Base-by-base conservation (phyloP, 73 alveolate genomes). In the Strombidium stylifer region DNA sequence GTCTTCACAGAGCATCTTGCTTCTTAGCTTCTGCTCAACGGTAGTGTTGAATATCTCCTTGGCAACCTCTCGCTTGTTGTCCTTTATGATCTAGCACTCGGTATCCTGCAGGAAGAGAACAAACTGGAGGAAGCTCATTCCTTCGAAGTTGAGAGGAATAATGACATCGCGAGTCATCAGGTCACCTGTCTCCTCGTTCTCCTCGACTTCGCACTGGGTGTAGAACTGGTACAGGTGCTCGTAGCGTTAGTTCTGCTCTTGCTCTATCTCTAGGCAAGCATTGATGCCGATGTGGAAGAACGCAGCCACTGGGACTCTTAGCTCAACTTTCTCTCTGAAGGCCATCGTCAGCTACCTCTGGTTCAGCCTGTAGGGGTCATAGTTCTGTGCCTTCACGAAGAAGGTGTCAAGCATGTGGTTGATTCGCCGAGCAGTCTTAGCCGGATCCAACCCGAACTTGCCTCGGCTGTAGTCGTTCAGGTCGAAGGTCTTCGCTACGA, bases 251-350 rank as follows among this genome's bases (percentile, higher is more conserved):
- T 51, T 67, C 46, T 48, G 35, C n/a, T 67, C 50, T 20, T 67
- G 48, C 16, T 67, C 69, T 12, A 32, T 26, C 24, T 67, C 81
- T 16, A 67, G 48, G 27, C 32, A 30, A n/a, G 81, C 42, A 34
- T 67, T 67, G 25, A 67, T n/a, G 3, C 81, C 81, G 0, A 67
- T 67, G 26, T 69, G 58, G 54, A 69, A 30, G 31, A 14, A 69
- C 0, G 72, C 67, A 16, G 72, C 31, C 35, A 53, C 65, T 14
- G 82, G 82, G 27, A 69, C 11, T 15, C 32, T 27, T 40, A 69
- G 53, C 1, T 69, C 82, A 18, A 69, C 64, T 30, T 45, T 69
- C 30, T 19, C 42, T 25, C 64, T 69, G 40, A 48, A 48, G 19
- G 69, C 64, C 24, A 52, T 12, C 37, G 54, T 20, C 12, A 69